These are phyloP conservation scores for Bigelowiella natans DNA, from an alignment of 78 protist species.

Conservation along the genomic window DNA sequence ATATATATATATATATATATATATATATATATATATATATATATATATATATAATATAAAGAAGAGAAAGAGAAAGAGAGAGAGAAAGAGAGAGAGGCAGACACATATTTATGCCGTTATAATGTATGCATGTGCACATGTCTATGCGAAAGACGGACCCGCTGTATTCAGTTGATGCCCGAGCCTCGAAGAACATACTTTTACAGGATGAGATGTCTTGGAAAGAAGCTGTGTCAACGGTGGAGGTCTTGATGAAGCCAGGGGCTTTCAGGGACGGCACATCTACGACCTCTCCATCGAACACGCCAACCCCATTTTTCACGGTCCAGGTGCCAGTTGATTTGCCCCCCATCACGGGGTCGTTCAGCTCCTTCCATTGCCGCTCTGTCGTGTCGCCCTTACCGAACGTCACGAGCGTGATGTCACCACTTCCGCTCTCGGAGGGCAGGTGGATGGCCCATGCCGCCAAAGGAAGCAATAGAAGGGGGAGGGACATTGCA, in stretches of 20 bases:
- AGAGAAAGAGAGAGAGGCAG: background rate
- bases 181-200: no score
- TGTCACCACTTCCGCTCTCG: no score
- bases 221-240: background rate
- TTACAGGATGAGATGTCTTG: no score
- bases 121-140: background rate
- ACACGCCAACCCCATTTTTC: background rate
- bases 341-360: slow-evolving; percentile 12
- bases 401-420: no score
- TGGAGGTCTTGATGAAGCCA: slow-evolving; percentile 4
- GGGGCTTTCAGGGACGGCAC: slow-evolving; percentile 10
- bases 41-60: background rate
- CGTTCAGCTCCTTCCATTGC: slow-evolving; percentile 6
- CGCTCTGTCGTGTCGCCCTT: no score
- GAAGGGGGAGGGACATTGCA: no score
- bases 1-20: background rate
- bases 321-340: background rate
- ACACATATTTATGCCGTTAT: background rate
- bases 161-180: no score
- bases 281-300: slow-evolving; percentile 16
- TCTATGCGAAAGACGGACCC: background rate
- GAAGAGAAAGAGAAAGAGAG: no score
- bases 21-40: background rate
- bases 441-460: no score
- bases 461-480: no score